phyloP scores from a whole-genome alignment of 306 rosid genomes.

The Cicer cuneatum region DNA sequence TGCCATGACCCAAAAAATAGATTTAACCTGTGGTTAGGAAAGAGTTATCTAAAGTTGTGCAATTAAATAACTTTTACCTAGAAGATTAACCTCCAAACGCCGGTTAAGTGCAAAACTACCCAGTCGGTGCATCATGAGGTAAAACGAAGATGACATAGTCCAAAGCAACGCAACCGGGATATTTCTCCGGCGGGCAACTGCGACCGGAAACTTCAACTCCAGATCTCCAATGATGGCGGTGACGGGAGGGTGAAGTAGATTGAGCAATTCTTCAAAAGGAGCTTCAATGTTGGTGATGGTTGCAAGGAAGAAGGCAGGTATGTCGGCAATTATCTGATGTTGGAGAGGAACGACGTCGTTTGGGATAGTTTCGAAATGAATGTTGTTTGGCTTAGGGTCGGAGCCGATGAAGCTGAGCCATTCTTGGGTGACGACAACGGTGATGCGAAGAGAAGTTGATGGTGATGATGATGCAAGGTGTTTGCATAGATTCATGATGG shows the following conservation, averaged over 20 bases:
- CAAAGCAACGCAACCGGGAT: constrained; percentile 27
- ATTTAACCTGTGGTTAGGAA: no score
- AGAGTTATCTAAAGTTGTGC: no score
- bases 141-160: constrained; percentile 28
- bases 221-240: no score
- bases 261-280: constrained; percentile 15
- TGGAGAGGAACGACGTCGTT: constrained; percentile 28
- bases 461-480: constrained; percentile 25
- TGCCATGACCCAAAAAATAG: no score
- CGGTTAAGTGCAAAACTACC: no score
- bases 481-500: constrained; percentile 62
- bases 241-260: neutral
- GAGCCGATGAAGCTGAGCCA: constrained; percentile 58
- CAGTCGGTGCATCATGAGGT: neutral
- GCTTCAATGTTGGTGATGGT: neutral
- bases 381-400: constrained; percentile 49
- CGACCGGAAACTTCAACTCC: neutral
- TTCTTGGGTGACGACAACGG: constrained; percentile 65
- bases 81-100: neutral
- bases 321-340: neutral
- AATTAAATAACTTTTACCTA: neutral
- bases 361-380: constrained; percentile 55
- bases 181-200: neutral
- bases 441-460: constrained; percentile 41
- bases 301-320: neutral